These are phyloP conservation scores for Lasiosphaeriaceae sp. DNA, from an alignment of 495 filamentous ascomycete genomes.

Conservation along the genomic window DNA sequence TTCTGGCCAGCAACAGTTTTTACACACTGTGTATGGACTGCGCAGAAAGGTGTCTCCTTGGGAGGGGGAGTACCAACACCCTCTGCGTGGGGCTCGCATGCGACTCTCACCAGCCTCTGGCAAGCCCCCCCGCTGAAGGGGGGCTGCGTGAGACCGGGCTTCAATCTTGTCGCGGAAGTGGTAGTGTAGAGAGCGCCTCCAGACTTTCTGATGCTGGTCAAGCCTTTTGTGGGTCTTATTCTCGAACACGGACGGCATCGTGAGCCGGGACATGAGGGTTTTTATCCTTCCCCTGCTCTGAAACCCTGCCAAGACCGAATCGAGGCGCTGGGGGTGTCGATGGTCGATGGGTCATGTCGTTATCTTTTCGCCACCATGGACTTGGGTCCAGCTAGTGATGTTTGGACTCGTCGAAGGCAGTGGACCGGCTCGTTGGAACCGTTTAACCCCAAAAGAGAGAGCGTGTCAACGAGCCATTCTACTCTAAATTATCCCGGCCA, in stretches of 20 bases:
- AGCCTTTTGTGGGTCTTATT: not conserved
- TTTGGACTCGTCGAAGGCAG: not conserved
- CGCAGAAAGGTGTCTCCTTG: too few relatives aligned
- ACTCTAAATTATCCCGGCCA: not conserved
- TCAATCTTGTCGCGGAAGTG: conserved; percentile 12
- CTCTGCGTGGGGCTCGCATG: too few relatives aligned
- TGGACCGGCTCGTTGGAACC: not conserved
- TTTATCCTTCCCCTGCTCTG: conserved; percentile 1
- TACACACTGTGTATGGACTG: too few relatives aligned
- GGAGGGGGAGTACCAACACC: too few relatives aligned
- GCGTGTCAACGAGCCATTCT: not conserved
- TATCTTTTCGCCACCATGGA: conserved; percentile 4
- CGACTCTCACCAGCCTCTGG: too few relatives aligned
- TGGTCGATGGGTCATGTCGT: not conserved
- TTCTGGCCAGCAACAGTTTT: too few relatives aligned
- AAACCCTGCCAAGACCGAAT: conserved; percentile 2
- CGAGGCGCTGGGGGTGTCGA: not conserved
- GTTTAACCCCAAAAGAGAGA: not conserved
- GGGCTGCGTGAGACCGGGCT: not conserved
- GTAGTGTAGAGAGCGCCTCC: conserved; percentile 9
- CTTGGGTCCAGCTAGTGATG: not conserved
- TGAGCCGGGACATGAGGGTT: not conserved
- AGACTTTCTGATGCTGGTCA: not conserved
- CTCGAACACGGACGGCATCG: conserved; percentile 5
- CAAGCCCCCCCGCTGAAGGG: not conserved